phyloP scores from a whole-genome alignment of 2,329 filamentous ascomycete genomes.

The Lasiodiplodia theobromae region DNA sequence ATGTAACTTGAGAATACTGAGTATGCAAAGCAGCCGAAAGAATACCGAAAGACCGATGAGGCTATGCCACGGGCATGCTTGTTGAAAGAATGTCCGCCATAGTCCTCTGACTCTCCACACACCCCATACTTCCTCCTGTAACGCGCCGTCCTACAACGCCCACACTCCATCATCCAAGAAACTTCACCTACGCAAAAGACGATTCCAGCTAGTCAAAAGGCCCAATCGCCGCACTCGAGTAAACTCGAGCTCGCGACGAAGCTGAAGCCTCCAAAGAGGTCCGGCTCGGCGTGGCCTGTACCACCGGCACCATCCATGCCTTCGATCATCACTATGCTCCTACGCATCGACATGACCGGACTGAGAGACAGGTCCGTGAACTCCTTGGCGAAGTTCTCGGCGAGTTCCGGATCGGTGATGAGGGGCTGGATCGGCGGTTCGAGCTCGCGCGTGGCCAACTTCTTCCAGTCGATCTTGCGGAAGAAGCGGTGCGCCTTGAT shows the following conservation, averaged over 20 bases:
- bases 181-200: neutral
- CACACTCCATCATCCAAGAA: neutral
- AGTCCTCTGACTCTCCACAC: too few relatives aligned
- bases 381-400: conserved; percentile 94
- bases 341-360: conserved; percentile 58
- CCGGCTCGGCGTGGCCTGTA: conserved; percentile 44
- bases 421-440: conserved; percentile 90
- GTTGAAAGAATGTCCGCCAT: neutral
- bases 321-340: conserved; percentile 33
- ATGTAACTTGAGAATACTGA: neutral
- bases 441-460: conserved; percentile 80
- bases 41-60: neutral
- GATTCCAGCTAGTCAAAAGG: conserved; percentile 26
- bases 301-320: conserved; percentile 34
- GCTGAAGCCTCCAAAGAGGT: conserved; percentile 62
- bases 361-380: conserved; percentile 88
- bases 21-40: neutral
- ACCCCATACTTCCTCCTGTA: too few relatives aligned
- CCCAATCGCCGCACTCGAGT: conserved; percentile 45
- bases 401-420: conserved; percentile 93
- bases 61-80: neutral
- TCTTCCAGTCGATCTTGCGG: conserved; percentile 93
- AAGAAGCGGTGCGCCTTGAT: conserved; percentile 97
- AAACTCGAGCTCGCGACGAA: conserved; percentile 61
- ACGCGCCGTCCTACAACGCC: neutral